These are phyloP conservation scores for Diaporthe aspalathi DNA, from an alignment of 2,329 filamentous ascomycete species.

Conservation along the genomic window DNA sequence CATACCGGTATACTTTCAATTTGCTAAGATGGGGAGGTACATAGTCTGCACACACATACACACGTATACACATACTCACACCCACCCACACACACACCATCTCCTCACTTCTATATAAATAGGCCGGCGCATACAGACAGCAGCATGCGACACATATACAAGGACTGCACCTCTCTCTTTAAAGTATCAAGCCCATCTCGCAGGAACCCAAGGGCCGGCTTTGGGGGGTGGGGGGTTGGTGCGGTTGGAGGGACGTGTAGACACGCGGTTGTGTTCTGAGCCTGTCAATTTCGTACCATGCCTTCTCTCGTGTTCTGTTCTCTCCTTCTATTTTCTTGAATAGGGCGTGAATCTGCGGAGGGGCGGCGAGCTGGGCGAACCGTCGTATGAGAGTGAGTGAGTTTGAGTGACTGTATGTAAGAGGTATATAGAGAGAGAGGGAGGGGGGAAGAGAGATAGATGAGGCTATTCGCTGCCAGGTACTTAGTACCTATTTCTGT, in stretches of 20 bases:
- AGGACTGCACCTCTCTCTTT: neutral
- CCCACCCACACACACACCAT: too few relatives aligned
- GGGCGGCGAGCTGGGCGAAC: neutral
- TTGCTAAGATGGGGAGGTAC: neutral
- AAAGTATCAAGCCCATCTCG: neutral
- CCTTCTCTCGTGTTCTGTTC: neutral
- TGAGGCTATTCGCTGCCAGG: constrained; percentile 33
- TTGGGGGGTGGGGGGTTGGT: too few relatives aligned
- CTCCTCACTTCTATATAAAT: too few relatives aligned
- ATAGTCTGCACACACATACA: neutral
- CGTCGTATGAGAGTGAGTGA: too few relatives aligned
- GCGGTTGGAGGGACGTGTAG: too few relatives aligned
- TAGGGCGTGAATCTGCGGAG: neutral
- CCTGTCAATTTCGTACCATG: too few relatives aligned
- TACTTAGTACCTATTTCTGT: constrained; percentile 30
- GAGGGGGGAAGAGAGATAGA: neutral
- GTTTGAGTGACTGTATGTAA: too few relatives aligned
- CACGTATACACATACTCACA: neutral
- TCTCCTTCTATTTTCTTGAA: neutral
- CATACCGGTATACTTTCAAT: neutral
- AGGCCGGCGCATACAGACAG: constrained; percentile 5
- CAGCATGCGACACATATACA: neutral
- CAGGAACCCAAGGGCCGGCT: neutral
- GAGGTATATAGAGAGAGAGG: too few relatives aligned
- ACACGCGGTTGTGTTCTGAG: neutral